Percentiles rank a stretch among this genome's conserved stretches.
Evolutionary conservation across 2,329 filamentous ascomycete species (phyloP).

Genomic region (Arthrobotrys musiformis): DNA sequence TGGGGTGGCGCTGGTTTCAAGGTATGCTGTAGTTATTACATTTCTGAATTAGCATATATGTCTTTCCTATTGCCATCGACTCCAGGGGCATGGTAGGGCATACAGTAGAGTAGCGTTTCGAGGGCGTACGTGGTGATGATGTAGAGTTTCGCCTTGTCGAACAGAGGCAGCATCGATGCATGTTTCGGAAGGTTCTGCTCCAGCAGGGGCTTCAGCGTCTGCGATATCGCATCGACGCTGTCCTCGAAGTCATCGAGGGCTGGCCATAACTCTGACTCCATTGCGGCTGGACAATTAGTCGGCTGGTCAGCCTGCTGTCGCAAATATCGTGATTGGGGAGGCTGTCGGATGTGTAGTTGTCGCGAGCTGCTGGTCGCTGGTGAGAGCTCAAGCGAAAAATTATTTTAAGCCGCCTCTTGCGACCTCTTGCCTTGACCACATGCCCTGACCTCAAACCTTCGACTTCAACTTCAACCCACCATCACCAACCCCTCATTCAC

Average conservation of each 20-base stretch:
- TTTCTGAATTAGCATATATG: neutral
- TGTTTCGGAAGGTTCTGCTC: constrained; percentile 72
- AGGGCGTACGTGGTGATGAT: constrained; percentile 88
- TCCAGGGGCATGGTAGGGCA: constrained; percentile 58
- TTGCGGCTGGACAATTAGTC: neutral
- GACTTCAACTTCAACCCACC: neutral
- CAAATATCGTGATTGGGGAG: neutral
- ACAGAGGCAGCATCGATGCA: constrained; percentile 82
- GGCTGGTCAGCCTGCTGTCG: neutral
- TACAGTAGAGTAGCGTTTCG: constrained; percentile 89
- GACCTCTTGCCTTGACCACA: neutral
- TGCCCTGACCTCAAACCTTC: neutral
- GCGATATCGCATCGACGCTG: constrained; percentile 81
- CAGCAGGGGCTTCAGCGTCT: constrained; percentile 78
- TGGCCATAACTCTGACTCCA: constrained; percentile 69
- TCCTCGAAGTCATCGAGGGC: constrained; percentile 79
- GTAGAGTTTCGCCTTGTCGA: constrained; percentile 94
- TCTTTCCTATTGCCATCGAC: neutral
- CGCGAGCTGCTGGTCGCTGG: neutral
- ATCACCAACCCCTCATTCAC: neutral
- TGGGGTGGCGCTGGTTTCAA: constrained; percentile 81
- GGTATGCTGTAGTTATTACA: constrained; percentile 68
- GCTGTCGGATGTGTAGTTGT: no score
- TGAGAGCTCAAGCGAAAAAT: constrained; percentile 37
- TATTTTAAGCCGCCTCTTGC: constrained; percentile 45